Percentiles rank a stretch among this genome's conserved stretches.
phyloP scores from a whole-genome alignment of 176 grass and related monocot genomes.

The Carex pumila region DNA sequence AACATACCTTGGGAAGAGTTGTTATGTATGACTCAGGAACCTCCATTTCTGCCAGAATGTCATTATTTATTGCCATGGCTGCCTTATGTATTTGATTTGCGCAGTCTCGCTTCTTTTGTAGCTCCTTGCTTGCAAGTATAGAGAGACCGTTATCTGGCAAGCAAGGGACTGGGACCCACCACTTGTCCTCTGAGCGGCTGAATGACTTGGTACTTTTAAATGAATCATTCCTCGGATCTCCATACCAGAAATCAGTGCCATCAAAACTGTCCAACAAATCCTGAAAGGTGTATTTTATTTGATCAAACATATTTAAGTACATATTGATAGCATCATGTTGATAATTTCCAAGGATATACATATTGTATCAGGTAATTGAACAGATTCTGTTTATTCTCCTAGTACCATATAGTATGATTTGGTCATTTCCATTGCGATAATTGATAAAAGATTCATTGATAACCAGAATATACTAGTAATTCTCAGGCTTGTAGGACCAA shows the following conservation, averaged over 20 bases:
- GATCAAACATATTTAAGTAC: neutral
- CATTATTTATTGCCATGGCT: conserved; percentile 80
- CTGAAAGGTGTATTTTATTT: conserved; percentile 27
- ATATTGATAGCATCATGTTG: neutral
- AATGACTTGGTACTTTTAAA: conserved; percentile 47
- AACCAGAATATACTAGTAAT: neutral
- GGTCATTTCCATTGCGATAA: neutral
- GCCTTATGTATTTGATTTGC: conserved; percentile 95
- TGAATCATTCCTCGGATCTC: conserved; percentile 50
- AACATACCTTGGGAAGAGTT: conserved; percentile 70
- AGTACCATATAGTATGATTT: neutral
- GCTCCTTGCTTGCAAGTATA: conserved; percentile 36
- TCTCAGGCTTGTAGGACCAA: neutral
- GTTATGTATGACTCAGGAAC: conserved; percentile 63
- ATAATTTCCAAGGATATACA: neutral
- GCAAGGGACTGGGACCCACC: conserved; percentile 85
- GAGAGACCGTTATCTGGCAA: conserved; percentile 60
- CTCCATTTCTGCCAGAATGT: conserved; percentile 82
- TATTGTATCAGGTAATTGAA: neutral
- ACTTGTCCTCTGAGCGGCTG: conserved; percentile 62
- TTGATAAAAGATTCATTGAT: neutral
- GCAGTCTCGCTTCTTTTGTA: conserved; percentile 81
- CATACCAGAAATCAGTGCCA: conserved; percentile 81
- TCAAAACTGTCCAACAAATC: conserved; percentile 77
- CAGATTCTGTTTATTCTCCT: neutral